Evolutionary conservation across 495 filamentous ascomycete species (phyloP).

Genomic region (Lepraria neglecta): DNA sequence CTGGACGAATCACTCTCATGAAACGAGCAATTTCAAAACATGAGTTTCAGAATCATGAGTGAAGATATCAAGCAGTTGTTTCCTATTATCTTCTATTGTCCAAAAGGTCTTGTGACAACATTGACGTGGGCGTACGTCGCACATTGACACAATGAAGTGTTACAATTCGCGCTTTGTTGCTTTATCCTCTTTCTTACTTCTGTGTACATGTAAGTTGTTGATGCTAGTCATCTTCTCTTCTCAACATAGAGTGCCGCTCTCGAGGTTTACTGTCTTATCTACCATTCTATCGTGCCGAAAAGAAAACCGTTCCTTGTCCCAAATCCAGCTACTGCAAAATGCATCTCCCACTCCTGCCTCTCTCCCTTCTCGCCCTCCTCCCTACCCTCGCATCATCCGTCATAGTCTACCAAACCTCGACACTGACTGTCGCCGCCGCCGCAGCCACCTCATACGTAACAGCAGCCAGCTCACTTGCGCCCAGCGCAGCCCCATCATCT

Average conservation of each 20-base stretch:
- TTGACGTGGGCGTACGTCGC: neutral
- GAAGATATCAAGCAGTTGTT: neutral
- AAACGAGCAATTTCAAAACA: constrained; percentile 3
- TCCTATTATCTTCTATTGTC: neutral
- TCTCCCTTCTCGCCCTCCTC: constrained; percentile 3
- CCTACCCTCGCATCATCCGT: neutral
- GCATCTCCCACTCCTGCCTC: neutral
- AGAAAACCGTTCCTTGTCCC: neutral
- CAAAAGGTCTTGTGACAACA: neutral
- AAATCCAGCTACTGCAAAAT: neutral
- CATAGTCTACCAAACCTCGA: constrained; percentile 15
- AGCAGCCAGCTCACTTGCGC: too few relatives aligned
- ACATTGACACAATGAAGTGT: neutral
- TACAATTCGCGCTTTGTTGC: too few relatives aligned
- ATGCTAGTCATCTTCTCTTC: too few relatives aligned
- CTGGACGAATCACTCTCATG: constrained; percentile 14
- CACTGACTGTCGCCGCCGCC: constrained; percentile 3
- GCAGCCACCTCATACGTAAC: neutral
- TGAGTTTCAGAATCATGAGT: neutral
- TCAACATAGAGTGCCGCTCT: too few relatives aligned
- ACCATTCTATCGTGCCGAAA: too few relatives aligned
- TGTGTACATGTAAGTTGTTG: neutral
- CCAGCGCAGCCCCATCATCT: neutral
- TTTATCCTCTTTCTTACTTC: too few relatives aligned
- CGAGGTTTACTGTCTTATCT: too few relatives aligned